These are phyloP conservation scores for slime mould (Dictyostelium discoideum) DNA, from an alignment of 78 protist genomes.

Conservation along the genomic window dicty_2.7 NC_007090.3:1992001-1992500, in stretches of 20 bases:
- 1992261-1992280: conserved; percentile 63
- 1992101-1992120: conserved; percentile 17
- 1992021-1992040: conserved; percentile 15
- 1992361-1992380: conserved; percentile 76
- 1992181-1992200: neutral
- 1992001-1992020: neutral
- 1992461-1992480: neutral
- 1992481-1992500: neutral
- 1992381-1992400: conserved; percentile 91
- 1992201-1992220: neutral
- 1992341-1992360: neutral
- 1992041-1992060: conserved; percentile 83
- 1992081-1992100: conserved; percentile 48
- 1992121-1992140: neutral
- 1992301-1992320: conserved; percentile 62
- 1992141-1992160: neutral
- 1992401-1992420: conserved; percentile 82
- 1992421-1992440: conserved; percentile 27
- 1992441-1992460: conserved; percentile 82
- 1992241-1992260: conserved; percentile 44
- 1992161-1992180: neutral
- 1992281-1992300: conserved; percentile 77
- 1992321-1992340: conserved; percentile 6
- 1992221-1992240: conserved; percentile 17
- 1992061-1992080: conserved; percentile 74